Base-by-base conservation (phyloP, 805 yeast genomes). In the Cyberlindnera americana region DNA sequence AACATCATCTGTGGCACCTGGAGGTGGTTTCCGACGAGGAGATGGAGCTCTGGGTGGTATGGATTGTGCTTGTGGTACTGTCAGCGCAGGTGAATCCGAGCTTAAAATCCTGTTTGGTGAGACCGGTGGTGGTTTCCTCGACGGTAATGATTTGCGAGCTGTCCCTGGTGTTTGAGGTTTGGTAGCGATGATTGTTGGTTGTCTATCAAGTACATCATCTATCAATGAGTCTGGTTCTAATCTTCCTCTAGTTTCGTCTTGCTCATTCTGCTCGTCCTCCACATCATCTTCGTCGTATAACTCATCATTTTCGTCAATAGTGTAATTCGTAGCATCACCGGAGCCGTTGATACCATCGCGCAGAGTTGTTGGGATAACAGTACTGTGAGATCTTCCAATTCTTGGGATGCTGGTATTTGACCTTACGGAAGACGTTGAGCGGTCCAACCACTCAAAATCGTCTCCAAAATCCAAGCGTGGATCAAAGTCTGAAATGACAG, bases 11-110 rank as follows among this genome's bases (percentile, higher is more conserved):
- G 23, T 9, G 9, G 16, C 5, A 17, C 41, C 49, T 15, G 53
- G 47, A 2, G 58, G 57, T 14, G 57, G 56, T 26, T 50, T 52
- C 6, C 59, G 33, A 18, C 46, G 43, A 11, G 60, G 59, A 3
- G 61, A 53, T n/a, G 44, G 25, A 15, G 52, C 44, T 26, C 43
- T 26, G 11, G 22, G 18, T 6, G 38, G 38, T 6, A 22, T 37
- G 14, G 37, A 15, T 10, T 19, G 35, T 9, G 32, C n/a, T n/a
- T n/a, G 8, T 21, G 25, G 13, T 14, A 21, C 19, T 7, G 7
- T 12, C 15, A 29, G n/a, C 11, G 34, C 8, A 8, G 26, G 15
- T 13, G 18, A 3, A 3, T 21, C 34, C 9, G 29, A 15, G 3
- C 12, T 10, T 9, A 30, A n/a, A 6, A 27, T 35, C 5, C 21